phyloP scores from a whole-genome alignment of 2,329 filamentous ascomycete genomes.

The Alternaria sp. region DNA sequence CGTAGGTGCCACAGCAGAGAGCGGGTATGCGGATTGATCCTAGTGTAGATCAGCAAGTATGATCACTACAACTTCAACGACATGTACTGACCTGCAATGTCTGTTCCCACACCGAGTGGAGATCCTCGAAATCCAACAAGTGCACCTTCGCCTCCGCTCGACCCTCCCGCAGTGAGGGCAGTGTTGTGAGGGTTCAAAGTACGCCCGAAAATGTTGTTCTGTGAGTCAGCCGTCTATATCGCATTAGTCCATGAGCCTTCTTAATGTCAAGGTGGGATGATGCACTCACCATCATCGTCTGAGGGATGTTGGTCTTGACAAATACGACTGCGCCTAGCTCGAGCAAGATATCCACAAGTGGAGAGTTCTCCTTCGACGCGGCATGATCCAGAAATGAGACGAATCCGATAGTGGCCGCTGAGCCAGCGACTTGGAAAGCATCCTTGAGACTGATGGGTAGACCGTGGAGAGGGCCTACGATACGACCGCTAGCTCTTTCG shows the following conservation, averaged over 20 bases:
- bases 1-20: constrained; percentile 60
- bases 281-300: constrained; percentile 65
- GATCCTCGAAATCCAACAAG: constrained; percentile 65
- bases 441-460: constrained; percentile 70
- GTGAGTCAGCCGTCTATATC: constrained; percentile 59
- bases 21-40: constrained; percentile 56
- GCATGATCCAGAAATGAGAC: constrained; percentile 65
- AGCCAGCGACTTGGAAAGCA: constrained; percentile 65
- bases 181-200: constrained; percentile 67
- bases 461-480: constrained; percentile 69
- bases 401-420: constrained; percentile 64
- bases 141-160: constrained; percentile 69
- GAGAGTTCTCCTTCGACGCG: constrained; percentile 53
- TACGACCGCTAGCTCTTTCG: constrained; percentile 52
- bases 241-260: neutral
- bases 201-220: constrained; percentile 69
- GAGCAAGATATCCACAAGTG: constrained; percentile 63
- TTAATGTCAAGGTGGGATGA: constrained; percentile 21
- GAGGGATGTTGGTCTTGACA: constrained; percentile 71
- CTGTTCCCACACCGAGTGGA: constrained; percentile 65
- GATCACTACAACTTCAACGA: neutral
- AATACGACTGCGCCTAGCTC: constrained; percentile 69
- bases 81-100: constrained; percentile 53
- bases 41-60: neutral
- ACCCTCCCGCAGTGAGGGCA: constrained; percentile 65